Percentiles rank a stretch among this genome's conserved stretches.
Evolutionary conservation across 345 rosid genomes (phyloP).

Genomic region (Bruguiera parviflora): DNA sequence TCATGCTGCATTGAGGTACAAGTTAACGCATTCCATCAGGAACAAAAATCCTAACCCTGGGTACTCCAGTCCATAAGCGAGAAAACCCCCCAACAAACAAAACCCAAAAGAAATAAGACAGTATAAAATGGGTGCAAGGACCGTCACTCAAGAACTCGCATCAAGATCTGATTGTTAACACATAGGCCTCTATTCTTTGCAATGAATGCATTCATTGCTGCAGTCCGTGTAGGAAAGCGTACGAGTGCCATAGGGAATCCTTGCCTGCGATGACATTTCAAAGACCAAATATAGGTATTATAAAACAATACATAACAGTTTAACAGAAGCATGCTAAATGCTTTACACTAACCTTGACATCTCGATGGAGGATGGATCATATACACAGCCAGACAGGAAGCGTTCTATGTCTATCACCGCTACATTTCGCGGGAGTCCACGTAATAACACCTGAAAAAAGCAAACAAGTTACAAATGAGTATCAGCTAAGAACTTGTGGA

Average conservation of each 20-base stretch:
- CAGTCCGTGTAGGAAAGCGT: neutral
- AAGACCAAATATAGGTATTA: neutral
- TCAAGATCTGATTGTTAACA: neutral
- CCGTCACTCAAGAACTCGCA: neutral
- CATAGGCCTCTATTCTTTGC: neutral
- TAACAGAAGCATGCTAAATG: neutral
- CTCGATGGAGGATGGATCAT: constrained; percentile 45
- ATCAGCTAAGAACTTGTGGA: neutral
- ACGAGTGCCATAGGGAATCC: neutral
- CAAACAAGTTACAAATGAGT: neutral
- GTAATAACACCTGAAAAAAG: constrained; percentile 47
- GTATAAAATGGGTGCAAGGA: too few relatives aligned
- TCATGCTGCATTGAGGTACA: too few relatives aligned
- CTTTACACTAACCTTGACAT: constrained; percentile 34
- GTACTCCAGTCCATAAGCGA: too few relatives aligned
- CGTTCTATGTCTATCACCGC: constrained; percentile 53
- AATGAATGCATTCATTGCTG: constrained; percentile 4
- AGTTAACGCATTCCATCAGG: too few relatives aligned
- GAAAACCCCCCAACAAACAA: too few relatives aligned
- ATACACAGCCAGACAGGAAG: constrained; percentile 64
- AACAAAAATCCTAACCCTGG: too few relatives aligned
- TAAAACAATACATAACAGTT: neutral
- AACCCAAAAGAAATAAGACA: too few relatives aligned
- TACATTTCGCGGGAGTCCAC: constrained; percentile 49
- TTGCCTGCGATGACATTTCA: constrained; percentile 3